phyloP scores from a whole-genome alignment of 768 basidiomycete genomes.

The Trametes villosa region DNA sequence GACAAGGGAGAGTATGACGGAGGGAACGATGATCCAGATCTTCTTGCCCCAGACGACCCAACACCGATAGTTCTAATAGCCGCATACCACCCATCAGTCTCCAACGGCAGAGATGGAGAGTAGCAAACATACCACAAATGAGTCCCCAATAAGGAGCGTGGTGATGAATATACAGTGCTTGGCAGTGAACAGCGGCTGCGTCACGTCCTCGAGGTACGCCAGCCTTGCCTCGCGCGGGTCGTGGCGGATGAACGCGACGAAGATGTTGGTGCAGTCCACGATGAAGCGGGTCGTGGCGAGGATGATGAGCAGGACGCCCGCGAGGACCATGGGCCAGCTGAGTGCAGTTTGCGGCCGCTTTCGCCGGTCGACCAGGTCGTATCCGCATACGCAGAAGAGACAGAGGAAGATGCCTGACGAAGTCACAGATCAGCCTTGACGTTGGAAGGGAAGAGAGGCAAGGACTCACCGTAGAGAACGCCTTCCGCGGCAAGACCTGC shows the following conservation, averaged over 20 bases:
- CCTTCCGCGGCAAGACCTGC: slow-evolving; percentile 19
- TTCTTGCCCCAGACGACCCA: slow-evolving; percentile 20
- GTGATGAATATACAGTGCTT: slow-evolving; percentile 20
- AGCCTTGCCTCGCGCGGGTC: slow-evolving; percentile 12
- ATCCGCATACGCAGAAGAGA: slow-evolving; percentile 11
- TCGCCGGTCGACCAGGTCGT: slow-evolving; percentile 10
- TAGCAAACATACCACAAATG: slow-evolving; percentile 7
- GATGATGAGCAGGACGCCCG: slow-evolving; percentile 14
- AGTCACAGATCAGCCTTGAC: neutral
- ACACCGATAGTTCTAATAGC: slow-evolving; percentile 15
- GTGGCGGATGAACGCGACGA: slow-evolving; percentile 19
- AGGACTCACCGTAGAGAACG: slow-evolving; percentile 17
- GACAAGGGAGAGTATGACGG: neutral
- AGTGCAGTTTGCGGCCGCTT: neutral
- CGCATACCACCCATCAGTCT: neutral
- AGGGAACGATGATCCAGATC: slow-evolving; percentile 7
- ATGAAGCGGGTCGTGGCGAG: slow-evolving; percentile 20
- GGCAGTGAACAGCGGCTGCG: slow-evolving; percentile 12
- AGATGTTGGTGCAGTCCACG: slow-evolving; percentile 21
- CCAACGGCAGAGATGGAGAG: neutral
- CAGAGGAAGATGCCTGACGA: slow-evolving; percentile 13
- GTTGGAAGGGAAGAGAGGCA: neutral
- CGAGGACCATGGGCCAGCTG: slow-evolving; percentile 15
- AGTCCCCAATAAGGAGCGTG: slow-evolving; percentile 9
- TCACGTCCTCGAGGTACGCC: slow-evolving; percentile 19